Conservation (phyloP, 495 filamentous ascomycete species). For the Penicillium simplicissimum region DNA sequence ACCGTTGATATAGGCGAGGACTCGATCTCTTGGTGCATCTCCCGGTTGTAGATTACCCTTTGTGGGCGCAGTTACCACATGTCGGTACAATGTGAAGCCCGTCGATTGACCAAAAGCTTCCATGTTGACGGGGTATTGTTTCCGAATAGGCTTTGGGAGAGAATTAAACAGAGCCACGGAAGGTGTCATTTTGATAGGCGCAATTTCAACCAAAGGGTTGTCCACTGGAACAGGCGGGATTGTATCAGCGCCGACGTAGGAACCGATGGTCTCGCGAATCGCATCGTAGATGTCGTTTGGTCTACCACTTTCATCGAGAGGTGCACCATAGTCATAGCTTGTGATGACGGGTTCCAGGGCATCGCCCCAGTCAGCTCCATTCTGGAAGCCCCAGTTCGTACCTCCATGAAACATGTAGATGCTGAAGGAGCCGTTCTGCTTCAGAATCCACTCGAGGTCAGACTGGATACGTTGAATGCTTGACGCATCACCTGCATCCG, state of each 20-base stretch:
- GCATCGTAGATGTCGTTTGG: constrained; percentile 42
- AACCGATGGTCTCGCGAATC: constrained; percentile 37
- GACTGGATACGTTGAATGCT: constrained; percentile 19
- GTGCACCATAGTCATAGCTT: constrained; percentile 51
- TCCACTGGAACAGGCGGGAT: constrained; percentile 34
- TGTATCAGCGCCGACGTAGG: constrained; percentile 31
- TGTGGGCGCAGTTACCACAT: constrained; percentile 25
- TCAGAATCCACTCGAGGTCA: constrained; percentile 43
- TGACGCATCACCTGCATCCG: constrained; percentile 20
- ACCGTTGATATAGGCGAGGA: constrained; percentile 48
- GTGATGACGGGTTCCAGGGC: constrained; percentile 38
- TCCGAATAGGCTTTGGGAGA: constrained; percentile 22
- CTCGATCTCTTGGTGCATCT: constrained; percentile 42
- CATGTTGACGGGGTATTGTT: constrained; percentile 37
- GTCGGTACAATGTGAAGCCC: constrained; percentile 45
- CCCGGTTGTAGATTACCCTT: constrained; percentile 37
- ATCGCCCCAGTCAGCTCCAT: constrained; percentile 45
- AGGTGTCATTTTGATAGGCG: constrained; percentile 29
- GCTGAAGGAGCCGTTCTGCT: constrained; percentile 42
- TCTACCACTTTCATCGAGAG: constrained; percentile 50
- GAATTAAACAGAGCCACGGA: constrained; percentile 30
- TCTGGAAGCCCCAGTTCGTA: constrained; percentile 48
- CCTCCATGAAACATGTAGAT: constrained; percentile 54
- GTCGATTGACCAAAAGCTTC: constrained; percentile 44
- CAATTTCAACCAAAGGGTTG: constrained; percentile 31